Conservation (phyloP, 306 rosid genomes). For the Hippophae gyantsensis region DNA sequence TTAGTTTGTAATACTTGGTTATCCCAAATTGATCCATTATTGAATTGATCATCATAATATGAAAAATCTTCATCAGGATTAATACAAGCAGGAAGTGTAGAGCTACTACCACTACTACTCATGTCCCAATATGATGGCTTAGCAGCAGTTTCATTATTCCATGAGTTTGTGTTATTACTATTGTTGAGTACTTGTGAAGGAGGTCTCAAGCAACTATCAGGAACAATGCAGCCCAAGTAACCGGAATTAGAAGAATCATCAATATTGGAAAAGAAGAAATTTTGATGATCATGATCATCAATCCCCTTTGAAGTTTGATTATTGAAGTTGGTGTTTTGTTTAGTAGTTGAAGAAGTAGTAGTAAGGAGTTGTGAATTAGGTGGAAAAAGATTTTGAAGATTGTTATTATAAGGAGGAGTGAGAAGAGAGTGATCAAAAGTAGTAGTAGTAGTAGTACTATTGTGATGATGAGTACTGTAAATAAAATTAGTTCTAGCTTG, state of each 20-base stretch:
- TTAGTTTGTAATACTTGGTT: constrained; percentile 16
- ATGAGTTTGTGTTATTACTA: background rate
- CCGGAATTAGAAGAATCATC: constrained; percentile 55
- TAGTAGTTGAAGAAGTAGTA: constrained; percentile 19
- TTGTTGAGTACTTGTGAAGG: constrained; percentile 19
- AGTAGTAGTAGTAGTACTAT: constrained; percentile 33
- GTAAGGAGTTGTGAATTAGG: constrained; percentile 25
- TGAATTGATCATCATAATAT: constrained; percentile 33
- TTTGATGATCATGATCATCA: constrained; percentile 17
- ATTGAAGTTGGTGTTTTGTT: constrained; percentile 26
- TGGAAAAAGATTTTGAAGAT: constrained; percentile 43
- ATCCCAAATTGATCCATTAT: constrained; percentile 42
- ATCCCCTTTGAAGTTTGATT: constrained; percentile 23
- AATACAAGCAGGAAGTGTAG: constrained; percentile 14
- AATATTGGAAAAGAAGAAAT: constrained; percentile 44
- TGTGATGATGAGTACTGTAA: constrained; percentile 16
- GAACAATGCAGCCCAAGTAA: constrained; percentile 89
- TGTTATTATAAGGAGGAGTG: constrained; percentile 37
- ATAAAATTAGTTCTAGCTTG: constrained; percentile 95
- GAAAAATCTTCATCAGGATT: constrained; percentile 27
- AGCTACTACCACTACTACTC: constrained; percentile 13
- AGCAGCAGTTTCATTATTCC: constrained; percentile 10
- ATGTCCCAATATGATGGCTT: constrained; percentile 21
- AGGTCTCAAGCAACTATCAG: constrained; percentile 77
- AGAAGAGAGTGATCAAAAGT: constrained; percentile 52